Conservation (phyloP, 768 basidiomycete genomes). For the Trametes cingulata region DNA sequence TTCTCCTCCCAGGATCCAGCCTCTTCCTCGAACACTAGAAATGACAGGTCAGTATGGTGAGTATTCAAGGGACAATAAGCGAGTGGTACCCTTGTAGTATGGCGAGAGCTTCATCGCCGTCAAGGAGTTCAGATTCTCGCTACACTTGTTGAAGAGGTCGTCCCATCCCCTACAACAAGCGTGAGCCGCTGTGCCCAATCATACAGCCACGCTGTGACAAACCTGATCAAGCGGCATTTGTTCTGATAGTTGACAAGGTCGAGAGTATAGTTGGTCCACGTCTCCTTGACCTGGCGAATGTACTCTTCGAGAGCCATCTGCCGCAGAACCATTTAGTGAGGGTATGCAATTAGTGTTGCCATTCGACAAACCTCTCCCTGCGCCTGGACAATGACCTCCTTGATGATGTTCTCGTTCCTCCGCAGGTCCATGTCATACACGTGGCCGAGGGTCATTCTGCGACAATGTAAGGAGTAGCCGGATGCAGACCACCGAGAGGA, state of each 20-base stretch:
- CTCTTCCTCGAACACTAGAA: conserved; percentile 85
- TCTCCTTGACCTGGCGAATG: conserved; percentile 95
- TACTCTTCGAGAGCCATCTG: conserved; percentile 97
- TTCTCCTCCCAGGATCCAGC: conserved; percentile 96
- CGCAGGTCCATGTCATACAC: conserved; percentile 97
- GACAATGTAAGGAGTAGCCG: background rate
- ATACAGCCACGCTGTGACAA: conserved; percentile 20
- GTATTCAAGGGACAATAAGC: conserved; percentile 2
- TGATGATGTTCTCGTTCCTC: conserved; percentile 87
- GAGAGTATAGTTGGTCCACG: conserved; percentile 93
- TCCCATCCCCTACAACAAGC: conserved; percentile 79
- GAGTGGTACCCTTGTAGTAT: conserved; percentile 84
- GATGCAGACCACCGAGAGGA: conserved; percentile 16
- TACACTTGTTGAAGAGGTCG: conserved; percentile 94
- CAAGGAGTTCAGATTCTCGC: conserved; percentile 95
- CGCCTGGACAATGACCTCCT: conserved; percentile 94
- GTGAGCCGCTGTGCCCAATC: background rate
- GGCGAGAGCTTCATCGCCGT: conserved; percentile 98
- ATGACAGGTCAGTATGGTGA: background rate
- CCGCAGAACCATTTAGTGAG: conserved; percentile 16
- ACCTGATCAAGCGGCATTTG: conserved; percentile 94
- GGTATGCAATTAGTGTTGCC: background rate
- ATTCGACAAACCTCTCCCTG: conserved; percentile 84
- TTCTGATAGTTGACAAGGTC: conserved; percentile 99
- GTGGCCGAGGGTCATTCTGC: conserved; percentile 90